Percentiles rank a stretch among this genome's conserved stretches.
Conservation (phyloP, 768 basidiomycete genomes). For the Panellus pusillus region DNA sequence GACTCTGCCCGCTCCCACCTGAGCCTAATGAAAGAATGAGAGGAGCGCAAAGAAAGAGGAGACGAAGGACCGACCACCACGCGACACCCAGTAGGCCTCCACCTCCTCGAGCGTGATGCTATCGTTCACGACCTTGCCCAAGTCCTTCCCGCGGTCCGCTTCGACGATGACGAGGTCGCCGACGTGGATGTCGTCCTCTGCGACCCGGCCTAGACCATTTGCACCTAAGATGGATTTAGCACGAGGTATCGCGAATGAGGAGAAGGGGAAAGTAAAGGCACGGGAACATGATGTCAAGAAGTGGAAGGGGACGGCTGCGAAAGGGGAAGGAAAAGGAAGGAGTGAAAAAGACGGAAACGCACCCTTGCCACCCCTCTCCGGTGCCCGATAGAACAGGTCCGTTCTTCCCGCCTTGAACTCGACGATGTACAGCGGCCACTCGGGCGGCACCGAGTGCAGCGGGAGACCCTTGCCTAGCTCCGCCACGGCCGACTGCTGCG, state of each 20-base stretch:
- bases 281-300: neutral
- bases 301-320: neutral
- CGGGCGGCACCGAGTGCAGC: constrained; percentile 75
- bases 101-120: constrained; percentile 88
- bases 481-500: constrained; percentile 30
- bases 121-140: constrained; percentile 91
- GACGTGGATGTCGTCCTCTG: constrained; percentile 50
- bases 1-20: constrained; percentile 26
- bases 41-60: neutral
- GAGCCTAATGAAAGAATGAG: neutral
- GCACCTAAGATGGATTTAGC: too few species aligned
- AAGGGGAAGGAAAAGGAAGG: too few species aligned
- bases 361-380: constrained; percentile 25
- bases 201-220: neutral
- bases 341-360: neutral
- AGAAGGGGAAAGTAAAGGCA: too few species aligned
- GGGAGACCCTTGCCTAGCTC: constrained; percentile 90
- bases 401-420: constrained; percentile 98
- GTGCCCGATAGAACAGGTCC: constrained; percentile 83
- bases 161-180: constrained; percentile 97
- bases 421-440: constrained; percentile 92
- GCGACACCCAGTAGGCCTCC: constrained; percentile 72
- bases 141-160: constrained; percentile 90
- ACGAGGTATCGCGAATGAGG: too few species aligned
- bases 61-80: constrained; percentile 26